A percentile compares a stretch with the other conserved stretches of the same genome.
These are phyloP conservation scores for Penicillium hordei DNA, from an alignment of 2,329 filamentous ascomycete species.

Conservation along the genomic window DNA sequence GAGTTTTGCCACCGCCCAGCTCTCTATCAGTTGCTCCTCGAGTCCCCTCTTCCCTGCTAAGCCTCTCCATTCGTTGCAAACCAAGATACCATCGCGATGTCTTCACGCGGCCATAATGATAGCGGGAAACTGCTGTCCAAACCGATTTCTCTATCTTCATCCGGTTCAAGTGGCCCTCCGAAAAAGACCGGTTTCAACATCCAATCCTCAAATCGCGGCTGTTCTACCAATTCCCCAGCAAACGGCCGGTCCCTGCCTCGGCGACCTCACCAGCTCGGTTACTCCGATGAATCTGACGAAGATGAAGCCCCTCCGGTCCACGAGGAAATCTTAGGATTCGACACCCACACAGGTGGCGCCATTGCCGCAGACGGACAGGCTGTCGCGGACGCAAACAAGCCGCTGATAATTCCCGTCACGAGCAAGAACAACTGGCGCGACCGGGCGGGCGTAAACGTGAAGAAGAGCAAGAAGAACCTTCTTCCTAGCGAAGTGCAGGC, in stretches of 20 bases:
- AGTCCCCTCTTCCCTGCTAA: background rate
- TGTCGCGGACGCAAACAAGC: conserved; percentile 51
- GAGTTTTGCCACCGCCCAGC: conserved; percentile 26
- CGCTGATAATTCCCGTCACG: conserved; percentile 76
- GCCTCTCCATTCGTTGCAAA: background rate
- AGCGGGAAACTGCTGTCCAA: conserved; percentile 20
- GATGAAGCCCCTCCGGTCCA: conserved; percentile 38
- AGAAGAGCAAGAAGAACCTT: conserved; percentile 60
- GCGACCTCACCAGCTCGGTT: conserved; percentile 33
- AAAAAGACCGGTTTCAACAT: conserved; percentile 38
- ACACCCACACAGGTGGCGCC: conserved; percentile 44
- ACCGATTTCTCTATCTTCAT: conserved; percentile 45
- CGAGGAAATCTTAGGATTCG: conserved; percentile 57
- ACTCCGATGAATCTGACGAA: conserved; percentile 55
- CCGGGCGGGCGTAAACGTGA: conserved; percentile 53
- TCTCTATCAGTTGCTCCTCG: conserved; percentile 13
- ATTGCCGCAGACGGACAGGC: conserved; percentile 40
- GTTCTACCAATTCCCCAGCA: conserved; percentile 18
- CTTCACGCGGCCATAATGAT: conserved; percentile 13
- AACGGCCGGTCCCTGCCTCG: conserved; percentile 28
- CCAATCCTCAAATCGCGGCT: conserved; percentile 26
- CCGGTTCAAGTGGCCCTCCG: conserved; percentile 31
- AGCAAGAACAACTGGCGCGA: conserved; percentile 75
- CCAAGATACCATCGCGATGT: conserved; percentile 16
- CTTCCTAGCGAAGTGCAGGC: conserved; percentile 59